Base-by-base conservation (phyloP, 352 stramenopile species). In the Globisporangium recalcitrans region DNA sequence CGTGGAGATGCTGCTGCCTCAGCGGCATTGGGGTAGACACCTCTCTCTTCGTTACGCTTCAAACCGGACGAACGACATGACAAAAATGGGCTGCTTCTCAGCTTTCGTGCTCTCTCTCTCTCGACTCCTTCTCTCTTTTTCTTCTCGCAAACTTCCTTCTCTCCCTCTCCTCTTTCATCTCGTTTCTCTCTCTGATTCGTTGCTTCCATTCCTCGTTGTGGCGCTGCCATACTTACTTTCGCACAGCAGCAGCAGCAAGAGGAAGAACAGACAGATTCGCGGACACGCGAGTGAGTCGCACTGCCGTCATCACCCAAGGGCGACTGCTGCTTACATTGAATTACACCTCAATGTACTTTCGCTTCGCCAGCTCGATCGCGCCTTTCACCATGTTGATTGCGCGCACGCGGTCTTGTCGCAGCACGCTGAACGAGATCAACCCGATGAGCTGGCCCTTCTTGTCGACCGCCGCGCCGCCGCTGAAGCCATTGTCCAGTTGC, bases 331-430 rank as follows among this genome's bases (percentile, higher is more conserved):
- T 46, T 46, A 46, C n/a, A n/a, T n/a, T n/a, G n/a, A n/a, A n/a
- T n/a, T n/a, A n/a, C 56, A 75, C 77, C 53, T 86, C 88, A 42
- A 83, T 78, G 61, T 82, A 89, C 67, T 87, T 84, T 56, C 78
- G 78, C 71, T 92, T 94, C 51, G 86, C 86, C 24, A 88, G 69
- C 66, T 95, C 71, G 60, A 95, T 92, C 29, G 83, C 83, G 52
- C 84, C 80, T 67, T 95, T 95, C 57, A 95, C 83, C 86, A 95
- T 95, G 68, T 91, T 93, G 63, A 95, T 95, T 52, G 86, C 85
- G 24, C 86, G 86, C 52, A 95, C 86, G 57, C 86, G 86, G 58
- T 95, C 86, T 60, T 95, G 86, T 8, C 86, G 82, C 56, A 92
- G 67, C 59, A 95, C 82, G 27, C 83, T 93, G 63, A 95, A 95